Percentiles rank a stretch among this genome's conserved stretches.
These are phyloP conservation scores for Pyrenophora teres DNA, from an alignment of 2,329 filamentous ascomycete genomes.

Conservation along the genomic window DNA sequence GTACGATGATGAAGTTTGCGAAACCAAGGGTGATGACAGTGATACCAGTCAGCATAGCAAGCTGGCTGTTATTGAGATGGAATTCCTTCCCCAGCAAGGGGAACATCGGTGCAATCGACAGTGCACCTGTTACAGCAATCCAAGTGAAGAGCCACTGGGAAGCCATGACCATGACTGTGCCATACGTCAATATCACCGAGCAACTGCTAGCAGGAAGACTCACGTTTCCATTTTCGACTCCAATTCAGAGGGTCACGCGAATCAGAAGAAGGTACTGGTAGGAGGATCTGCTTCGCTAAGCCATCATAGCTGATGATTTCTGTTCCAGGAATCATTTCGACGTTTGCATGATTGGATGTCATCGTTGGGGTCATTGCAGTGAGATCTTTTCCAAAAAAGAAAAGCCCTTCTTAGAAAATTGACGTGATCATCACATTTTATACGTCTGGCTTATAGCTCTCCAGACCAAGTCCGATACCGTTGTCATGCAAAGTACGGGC, in stretches of 20 bases:
- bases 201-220: not conserved
- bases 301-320: slow-evolving; percentile 34
- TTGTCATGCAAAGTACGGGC: no score
- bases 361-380: slow-evolving; percentile 10
- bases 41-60: slow-evolving; percentile 50
- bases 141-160: slow-evolving; percentile 51
- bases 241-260: slow-evolving; percentile 47
- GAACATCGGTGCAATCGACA: slow-evolving; percentile 53
- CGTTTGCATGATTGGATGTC: slow-evolving; percentile 11
- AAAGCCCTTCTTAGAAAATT: no score
- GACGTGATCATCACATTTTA: no score
- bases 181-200: not conserved
- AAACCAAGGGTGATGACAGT: slow-evolving; percentile 53
- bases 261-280: slow-evolving; percentile 40
- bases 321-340: slow-evolving; percentile 37
- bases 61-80: slow-evolving; percentile 48
- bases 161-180: slow-evolving; percentile 41
- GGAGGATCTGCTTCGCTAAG: slow-evolving; percentile 28
- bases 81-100: slow-evolving; percentile 50
- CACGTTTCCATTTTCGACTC: slow-evolving; percentile 43
- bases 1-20: slow-evolving; percentile 53
- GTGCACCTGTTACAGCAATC: slow-evolving; percentile 50
- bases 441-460: no score
- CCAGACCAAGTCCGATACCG: no score
- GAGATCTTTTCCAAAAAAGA: no score